Percentiles rank a stretch among this genome's conserved stretches.
Evolutionary conservation across 306 rosid genomes (phyloP).

Genomic region (Cicer yamashitae): DNA sequence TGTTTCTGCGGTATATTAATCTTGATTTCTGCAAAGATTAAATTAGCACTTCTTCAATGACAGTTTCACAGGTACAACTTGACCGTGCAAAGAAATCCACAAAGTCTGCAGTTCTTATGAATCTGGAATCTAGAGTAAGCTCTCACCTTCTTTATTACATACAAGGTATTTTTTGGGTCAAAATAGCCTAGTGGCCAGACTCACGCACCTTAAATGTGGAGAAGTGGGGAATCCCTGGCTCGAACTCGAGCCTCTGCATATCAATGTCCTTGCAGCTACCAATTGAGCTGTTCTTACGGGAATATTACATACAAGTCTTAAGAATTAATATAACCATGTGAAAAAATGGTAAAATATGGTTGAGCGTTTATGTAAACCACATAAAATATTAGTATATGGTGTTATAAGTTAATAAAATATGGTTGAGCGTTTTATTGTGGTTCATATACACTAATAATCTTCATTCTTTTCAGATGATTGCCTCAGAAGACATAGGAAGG

Average conservation of each 20-base stretch:
- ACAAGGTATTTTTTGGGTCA: too few species aligned
- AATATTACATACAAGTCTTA: not conserved
- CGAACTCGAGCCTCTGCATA: too few species aligned
- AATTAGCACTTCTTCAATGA: conserved; percentile 31
- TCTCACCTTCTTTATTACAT: conserved; percentile 29
- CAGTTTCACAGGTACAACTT: conserved; percentile 84
- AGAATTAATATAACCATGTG: not conserved
- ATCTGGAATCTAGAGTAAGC: conserved; percentile 92
- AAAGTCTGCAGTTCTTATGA: conserved; percentile 94
- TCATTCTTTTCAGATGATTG: conserved; percentile 68
- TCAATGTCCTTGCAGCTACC: too few species aligned
- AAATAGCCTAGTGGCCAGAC: too few species aligned
- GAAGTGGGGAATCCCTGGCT: too few species aligned
- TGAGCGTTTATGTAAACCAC: not conserved
- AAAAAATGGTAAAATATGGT: not conserved
- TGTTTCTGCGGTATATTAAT: conserved; percentile 19
- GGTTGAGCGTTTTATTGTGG: not conserved
- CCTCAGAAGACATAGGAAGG: conserved; percentile 93
- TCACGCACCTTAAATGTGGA: too few species aligned
- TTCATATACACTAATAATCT: not conserved
- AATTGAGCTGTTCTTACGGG: too few species aligned
- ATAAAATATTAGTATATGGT: too few species aligned
- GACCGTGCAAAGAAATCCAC: conserved; percentile 90
- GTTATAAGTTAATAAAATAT: not conserved
- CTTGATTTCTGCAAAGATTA: conserved; percentile 5